phyloP scores from a whole-genome alignment of 2,329 filamentous ascomycete genomes.

The Trichophyton mentagrophytes region DNA sequence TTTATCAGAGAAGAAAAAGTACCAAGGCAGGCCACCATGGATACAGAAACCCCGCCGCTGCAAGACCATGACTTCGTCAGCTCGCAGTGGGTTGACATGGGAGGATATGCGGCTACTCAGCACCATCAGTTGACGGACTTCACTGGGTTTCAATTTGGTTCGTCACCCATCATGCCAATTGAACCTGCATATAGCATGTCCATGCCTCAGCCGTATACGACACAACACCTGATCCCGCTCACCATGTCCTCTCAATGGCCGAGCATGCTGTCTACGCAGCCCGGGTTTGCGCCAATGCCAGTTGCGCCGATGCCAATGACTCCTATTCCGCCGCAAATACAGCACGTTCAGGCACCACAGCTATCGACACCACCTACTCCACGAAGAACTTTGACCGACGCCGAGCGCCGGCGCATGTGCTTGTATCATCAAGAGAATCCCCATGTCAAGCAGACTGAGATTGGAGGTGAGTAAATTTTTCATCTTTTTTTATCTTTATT shows the following conservation, averaged over 20 bases:
- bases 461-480: slow-evolving; percentile 49
- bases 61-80: slow-evolving; percentile 34
- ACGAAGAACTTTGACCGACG: slow-evolving; percentile 77
- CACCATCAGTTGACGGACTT: slow-evolving; percentile 61
- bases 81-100: slow-evolving; percentile 36
- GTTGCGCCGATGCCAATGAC: slow-evolving; percentile 42
- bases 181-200: slow-evolving; percentile 44
- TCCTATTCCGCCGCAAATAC: slow-evolving; percentile 37
- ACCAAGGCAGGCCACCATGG: slow-evolving; percentile 21
- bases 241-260: slow-evolving; percentile 68
- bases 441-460: slow-evolving; percentile 85
- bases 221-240: slow-evolving; percentile 52
- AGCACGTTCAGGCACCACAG: slow-evolving; percentile 37
- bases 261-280: slow-evolving; percentile 64
- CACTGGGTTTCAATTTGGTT: slow-evolving; percentile 48
- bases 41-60: slow-evolving; percentile 33
- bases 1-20: neutral
- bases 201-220: slow-evolving; percentile 43
- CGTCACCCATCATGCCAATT: slow-evolving; percentile 49
- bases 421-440: slow-evolving; percentile 85
- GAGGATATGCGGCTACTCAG: slow-evolving; percentile 42
- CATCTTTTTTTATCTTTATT: neutral
- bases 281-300: slow-evolving; percentile 51
- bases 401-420: slow-evolving; percentile 86
- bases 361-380: slow-evolving; percentile 42